Evolutionary conservation across 495 filamentous ascomycete genomes (phyloP).

Genomic region (Tuber borchii): DNA sequence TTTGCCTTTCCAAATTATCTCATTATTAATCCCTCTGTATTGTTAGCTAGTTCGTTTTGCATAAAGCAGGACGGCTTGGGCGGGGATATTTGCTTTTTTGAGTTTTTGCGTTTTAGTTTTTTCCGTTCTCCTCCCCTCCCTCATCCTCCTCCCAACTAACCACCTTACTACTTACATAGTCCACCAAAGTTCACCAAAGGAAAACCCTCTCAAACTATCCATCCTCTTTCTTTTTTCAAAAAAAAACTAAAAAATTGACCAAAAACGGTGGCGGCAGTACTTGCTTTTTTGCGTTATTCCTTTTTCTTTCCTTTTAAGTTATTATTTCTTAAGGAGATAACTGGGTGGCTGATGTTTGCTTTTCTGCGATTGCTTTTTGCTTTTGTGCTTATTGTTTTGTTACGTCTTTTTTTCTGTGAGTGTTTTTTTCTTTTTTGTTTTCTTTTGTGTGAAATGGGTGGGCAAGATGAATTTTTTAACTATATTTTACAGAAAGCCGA

Average conservation of each 20-base stretch:
- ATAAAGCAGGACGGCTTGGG: neutral
- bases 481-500: neutral
- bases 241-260: neutral
- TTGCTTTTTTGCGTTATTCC: slow-evolving; percentile 5
- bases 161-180: neutral
- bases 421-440: neutral
- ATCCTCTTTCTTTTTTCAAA: neutral
- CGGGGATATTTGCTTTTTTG: slow-evolving; percentile 2
- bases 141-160: neutral
- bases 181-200: neutral
- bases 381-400: slow-evolving; percentile 5
- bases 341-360: slow-evolving; percentile 5
- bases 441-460: neutral
- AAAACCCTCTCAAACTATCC: neutral
- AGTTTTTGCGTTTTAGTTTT: neutral
- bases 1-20: neutral
- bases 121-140: neutral
- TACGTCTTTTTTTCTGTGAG: slow-evolving; percentile 1
- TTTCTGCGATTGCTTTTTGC: neutral
- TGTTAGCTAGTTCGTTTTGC: slow-evolving; percentile 4
- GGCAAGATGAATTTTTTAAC: slow-evolving; percentile 2
- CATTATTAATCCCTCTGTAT: slow-evolving; percentile 4
- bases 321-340: slow-evolving; percentile 3
- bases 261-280: slow-evolving; percentile 2
- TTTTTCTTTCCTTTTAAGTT: neutral